Evolutionary conservation across 2,329 filamentous ascomycete species (phyloP).

Genomic region (Chaetomiaceae sp.): DNA sequence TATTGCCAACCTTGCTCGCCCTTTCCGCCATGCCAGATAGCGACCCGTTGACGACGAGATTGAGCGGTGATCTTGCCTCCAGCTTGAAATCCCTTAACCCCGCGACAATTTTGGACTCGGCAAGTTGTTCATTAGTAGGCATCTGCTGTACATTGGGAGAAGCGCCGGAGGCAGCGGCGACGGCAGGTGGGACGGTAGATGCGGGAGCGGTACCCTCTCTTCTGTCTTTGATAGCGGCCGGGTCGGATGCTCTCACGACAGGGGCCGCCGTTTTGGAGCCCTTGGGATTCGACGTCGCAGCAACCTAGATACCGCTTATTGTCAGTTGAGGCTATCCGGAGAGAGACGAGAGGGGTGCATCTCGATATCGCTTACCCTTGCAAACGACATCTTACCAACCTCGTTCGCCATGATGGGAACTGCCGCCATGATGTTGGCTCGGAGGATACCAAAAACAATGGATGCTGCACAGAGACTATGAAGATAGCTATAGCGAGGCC

Average conservation of each 20-base stretch:
- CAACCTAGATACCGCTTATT: slow-evolving; percentile 37
- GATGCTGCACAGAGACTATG: not conserved
- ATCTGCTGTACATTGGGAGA: slow-evolving; percentile 8
- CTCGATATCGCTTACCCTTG: slow-evolving; percentile 55
- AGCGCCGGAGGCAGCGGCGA: not conserved
- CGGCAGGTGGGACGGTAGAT: not conserved
- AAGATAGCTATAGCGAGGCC: slow-evolving; percentile 5
- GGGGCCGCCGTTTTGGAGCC: slow-evolving; percentile 29
- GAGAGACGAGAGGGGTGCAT: not conserved
- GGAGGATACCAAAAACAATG: slow-evolving; percentile 19
- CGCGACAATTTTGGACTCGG: slow-evolving; percentile 26
- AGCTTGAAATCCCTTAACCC: slow-evolving; percentile 32
- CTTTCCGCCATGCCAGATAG: slow-evolving; percentile 38
- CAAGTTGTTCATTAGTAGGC: not conserved
- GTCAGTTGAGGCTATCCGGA: slow-evolving; percentile 1
- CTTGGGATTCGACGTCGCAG: slow-evolving; percentile 42
- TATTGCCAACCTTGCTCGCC: slow-evolving; percentile 33
- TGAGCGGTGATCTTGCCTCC: slow-evolving; percentile 32
- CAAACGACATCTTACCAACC: slow-evolving; percentile 63
- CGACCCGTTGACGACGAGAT: slow-evolving; percentile 49
- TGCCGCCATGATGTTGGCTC: slow-evolving; percentile 42
- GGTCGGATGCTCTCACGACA: slow-evolving; percentile 24
- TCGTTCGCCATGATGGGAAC: slow-evolving; percentile 44
- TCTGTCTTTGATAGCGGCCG: slow-evolving; percentile 20
- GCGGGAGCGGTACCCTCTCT: slow-evolving; percentile 8